phyloP scores from a whole-genome alignment of 306 rosid species.

The Vigna radiata region DNA sequence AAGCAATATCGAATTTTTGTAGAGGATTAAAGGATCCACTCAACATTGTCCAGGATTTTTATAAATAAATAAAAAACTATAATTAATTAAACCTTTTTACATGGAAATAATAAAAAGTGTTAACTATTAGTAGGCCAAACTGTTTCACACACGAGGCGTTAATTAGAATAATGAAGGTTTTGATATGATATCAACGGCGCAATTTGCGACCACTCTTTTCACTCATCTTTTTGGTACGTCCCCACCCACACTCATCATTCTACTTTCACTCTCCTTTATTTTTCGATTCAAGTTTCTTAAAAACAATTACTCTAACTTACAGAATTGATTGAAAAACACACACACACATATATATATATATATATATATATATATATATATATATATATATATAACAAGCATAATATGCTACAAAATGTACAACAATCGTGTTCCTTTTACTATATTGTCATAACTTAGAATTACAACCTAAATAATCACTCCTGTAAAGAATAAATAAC shows the following conservation, averaged over 20 bases:
- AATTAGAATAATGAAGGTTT: neutral
- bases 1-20: too few species aligned
- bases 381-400: conserved; percentile 5
- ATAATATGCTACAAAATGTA: neutral
- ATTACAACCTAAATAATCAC: conserved; percentile 27
- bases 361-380: conserved; percentile 7
- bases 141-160: conserved; percentile 31
- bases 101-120: neutral
- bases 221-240: neutral
- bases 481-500: conserved; percentile 31
- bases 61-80: too few species aligned
- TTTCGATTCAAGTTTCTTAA: neutral
- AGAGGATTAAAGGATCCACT: too few species aligned
- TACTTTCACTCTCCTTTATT: neutral
- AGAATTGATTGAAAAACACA: neutral
- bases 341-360: neutral
- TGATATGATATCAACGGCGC: neutral
- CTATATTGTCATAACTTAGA: conserved; percentile 10
- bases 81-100: too few species aligned
- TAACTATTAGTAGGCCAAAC: neutral
- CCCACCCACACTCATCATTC: conserved; percentile 1
- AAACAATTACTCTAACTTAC: neutral
- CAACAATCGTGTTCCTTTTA: conserved; percentile 19
- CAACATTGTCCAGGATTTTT: too few species aligned
- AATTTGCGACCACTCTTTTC: conserved; percentile 7